phyloP scores from a whole-genome alignment of 345 rosid genomes.

The Acer saccharum region DNA sequence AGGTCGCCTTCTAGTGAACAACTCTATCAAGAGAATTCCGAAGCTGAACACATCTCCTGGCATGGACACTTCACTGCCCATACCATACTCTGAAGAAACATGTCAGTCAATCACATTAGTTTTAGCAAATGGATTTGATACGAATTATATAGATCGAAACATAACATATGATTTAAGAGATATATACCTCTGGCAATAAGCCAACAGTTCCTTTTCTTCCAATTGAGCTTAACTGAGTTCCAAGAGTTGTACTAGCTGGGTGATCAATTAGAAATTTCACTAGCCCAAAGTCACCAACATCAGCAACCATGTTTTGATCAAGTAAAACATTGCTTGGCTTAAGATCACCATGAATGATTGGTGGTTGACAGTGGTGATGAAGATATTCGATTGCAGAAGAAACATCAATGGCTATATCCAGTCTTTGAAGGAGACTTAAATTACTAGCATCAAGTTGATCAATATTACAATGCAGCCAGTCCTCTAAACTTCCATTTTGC shows the following conservation, averaged over 20 bases:
- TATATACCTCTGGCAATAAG: slow-evolving; percentile 24
- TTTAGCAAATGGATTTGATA: too few species aligned
- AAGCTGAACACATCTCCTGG: slow-evolving; percentile 6
- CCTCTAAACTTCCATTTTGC: slow-evolving; percentile 27
- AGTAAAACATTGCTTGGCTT: slow-evolving; percentile 30
- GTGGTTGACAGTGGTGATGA: slow-evolving; percentile 20
- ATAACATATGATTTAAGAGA: background rate
- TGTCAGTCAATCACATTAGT: background rate
- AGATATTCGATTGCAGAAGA: slow-evolving; percentile 28
- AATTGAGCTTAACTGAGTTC: slow-evolving; percentile 14
- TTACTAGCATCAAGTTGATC: slow-evolving; percentile 3
- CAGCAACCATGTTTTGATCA: slow-evolving; percentile 19
- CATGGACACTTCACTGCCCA: background rate
- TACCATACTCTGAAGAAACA: background rate
- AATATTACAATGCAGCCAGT: slow-evolving; percentile 14
- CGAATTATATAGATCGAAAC: too few species aligned
- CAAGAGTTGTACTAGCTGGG: background rate
- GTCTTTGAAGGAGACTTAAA: slow-evolving; percentile 26
- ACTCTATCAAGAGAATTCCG: slow-evolving; percentile 1
- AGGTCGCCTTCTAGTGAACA: background rate
- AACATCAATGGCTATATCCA: slow-evolving; percentile 18
- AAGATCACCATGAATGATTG: slow-evolving; percentile 24
- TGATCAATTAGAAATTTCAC: slow-evolving; percentile 13
- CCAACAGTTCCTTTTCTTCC: slow-evolving; percentile 25
- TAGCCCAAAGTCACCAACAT: slow-evolving; percentile 27